A percentile compares a stretch with the other conserved stretches of the same genome.
phyloP scores from a whole-genome alignment of 192 early-diverging fungal species.

The Entrophospora sp. region DNA sequence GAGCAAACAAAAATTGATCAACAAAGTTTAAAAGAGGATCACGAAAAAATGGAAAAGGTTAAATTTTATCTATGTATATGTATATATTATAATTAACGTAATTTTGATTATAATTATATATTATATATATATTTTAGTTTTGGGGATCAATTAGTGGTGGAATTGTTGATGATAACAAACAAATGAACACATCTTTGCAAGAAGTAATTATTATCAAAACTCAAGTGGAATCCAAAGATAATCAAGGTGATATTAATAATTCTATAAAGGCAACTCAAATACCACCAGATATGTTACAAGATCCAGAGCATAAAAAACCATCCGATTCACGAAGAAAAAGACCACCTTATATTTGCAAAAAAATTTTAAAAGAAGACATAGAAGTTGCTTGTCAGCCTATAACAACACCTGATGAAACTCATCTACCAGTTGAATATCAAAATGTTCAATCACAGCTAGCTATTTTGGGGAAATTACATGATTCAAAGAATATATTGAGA shows the following conservation, averaged over 20 bases:
- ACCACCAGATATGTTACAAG: not conserved
- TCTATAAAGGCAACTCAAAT: not conserved
- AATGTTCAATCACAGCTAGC: conserved; percentile 4
- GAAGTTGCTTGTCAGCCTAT: conserved; percentile 5
- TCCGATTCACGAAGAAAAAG: not conserved
- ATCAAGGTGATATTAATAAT: not conserved
- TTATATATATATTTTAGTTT: not conserved
- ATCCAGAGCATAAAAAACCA: not conserved
- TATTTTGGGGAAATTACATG: conserved; percentile 1
- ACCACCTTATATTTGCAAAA: not conserved
- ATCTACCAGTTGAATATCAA: not conserved
- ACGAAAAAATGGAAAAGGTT: not conserved
- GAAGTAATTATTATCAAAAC: conserved; percentile 12
- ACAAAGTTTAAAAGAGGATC: conserved; percentile 6
- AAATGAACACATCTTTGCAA: conserved; percentile 6
- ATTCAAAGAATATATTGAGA: conserved; percentile 7
- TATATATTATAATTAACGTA: not conserved
- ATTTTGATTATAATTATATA: not conserved
- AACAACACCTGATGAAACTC: not conserved
- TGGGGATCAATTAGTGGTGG: too few relatives aligned
- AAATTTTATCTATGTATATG: not conserved
- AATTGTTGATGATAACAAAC: not conserved
- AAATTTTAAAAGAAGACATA: not conserved
- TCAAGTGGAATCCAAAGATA: not conserved
- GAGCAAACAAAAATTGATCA: conserved; percentile 11